Conservation (phyloP, 2,329 filamentous ascomycete species). For the Apiospora pterosperma region DNA sequence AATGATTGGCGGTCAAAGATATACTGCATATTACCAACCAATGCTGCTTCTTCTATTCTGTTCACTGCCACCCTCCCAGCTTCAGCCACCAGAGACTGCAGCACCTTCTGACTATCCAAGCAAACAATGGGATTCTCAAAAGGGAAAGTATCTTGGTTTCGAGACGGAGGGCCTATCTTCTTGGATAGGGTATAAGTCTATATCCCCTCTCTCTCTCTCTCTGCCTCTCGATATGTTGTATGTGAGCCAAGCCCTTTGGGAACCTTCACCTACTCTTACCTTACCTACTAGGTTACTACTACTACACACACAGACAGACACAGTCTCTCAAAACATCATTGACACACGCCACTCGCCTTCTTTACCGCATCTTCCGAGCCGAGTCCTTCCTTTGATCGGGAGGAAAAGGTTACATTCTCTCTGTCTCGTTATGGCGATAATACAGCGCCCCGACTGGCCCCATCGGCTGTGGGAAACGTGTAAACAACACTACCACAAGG, state of each 20-base stretch:
- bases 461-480: too few species aligned
- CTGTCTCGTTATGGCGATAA: not conserved
- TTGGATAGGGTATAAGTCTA: not conserved
- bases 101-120: not conserved
- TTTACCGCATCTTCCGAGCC: not conserved
- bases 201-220: not conserved
- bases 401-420: not conserved
- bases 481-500: too few species aligned
- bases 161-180: not conserved
- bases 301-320: too few species aligned
- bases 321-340: not conserved
- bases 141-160: not conserved
- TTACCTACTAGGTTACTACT: too few species aligned
- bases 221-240: not conserved
- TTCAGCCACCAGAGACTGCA: not conserved
- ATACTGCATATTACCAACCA: not conserved
- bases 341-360: not conserved
- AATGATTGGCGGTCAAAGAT: not conserved
- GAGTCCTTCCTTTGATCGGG: too few species aligned
- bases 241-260: not conserved
- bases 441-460: too few species aligned
- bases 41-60: not conserved
- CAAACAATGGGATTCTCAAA: not conserved
- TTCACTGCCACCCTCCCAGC: not conserved
- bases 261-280: not conserved